Evolutionary conservation across 495 filamentous ascomycete genomes (phyloP), one percentile per base, ranked within the genome.

Genomic region (Penicillium riverlandense): DNA sequence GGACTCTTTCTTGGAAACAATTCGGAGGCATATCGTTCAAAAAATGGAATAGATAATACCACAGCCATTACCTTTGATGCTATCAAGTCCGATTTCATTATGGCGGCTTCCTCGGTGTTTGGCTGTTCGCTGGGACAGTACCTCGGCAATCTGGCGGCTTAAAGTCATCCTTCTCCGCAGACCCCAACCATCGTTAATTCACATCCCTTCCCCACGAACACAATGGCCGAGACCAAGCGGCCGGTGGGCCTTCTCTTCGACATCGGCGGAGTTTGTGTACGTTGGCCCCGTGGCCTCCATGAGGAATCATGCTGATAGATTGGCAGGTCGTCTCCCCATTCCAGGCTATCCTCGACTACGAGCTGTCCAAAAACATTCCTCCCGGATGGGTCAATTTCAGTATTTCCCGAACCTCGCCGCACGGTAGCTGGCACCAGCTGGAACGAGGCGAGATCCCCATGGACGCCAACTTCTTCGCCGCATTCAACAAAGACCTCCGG

Each of bases 231-330:
- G 32, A 54, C 43, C 41, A 54, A 73, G 38, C 63, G 70, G 43
- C 85, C 90, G 13, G 82, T 89, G 55, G 89, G 87, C 44, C 67
- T 96, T 28, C 71, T 98, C 33, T 98, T 98, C 62, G 92, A 98
- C 66, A 90, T 98, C 58, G 92, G 92, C 36, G 92, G 92, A 48
- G 92, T 98, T 52, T 92, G 87, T 74, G 92, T 96, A 85, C 70
- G 86, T 46, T 10, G 22, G 10, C 11, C 33, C 42, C 29, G 35
- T 5, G 38, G 12, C 7, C 9, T 14, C 28, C 15, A 10, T 5
- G n/a, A 12, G 11, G 2, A 15, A 4, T 6, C 29, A 27, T 2
- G 14, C 47, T 48, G 28, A 49, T 31, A 30, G 29, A 27, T 16
- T 10, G 38, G 22, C 50, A 95, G 90, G 88, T 95, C 45, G 70